phyloP scores from a whole-genome alignment of 1,139 yeast genomes.

The Suzukiozyma palmioleophila region DNA sequence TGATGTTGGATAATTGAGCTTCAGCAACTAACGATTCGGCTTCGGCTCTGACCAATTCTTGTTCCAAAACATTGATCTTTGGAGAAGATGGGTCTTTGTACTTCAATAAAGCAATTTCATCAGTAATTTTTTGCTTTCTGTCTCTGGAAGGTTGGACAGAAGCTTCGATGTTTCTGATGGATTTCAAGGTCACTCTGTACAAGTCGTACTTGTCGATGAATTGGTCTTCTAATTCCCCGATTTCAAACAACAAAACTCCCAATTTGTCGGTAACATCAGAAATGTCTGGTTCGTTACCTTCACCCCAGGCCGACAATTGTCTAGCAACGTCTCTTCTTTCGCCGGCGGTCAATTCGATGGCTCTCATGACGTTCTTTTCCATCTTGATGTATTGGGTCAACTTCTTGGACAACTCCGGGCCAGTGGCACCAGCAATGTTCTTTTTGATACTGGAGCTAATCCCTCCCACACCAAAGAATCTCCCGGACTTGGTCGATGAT shows the following conservation, averaged over 20 bases:
- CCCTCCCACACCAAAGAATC: slow-evolving; percentile 71
- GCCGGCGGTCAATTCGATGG: slow-evolving; percentile 70
- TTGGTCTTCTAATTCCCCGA: slow-evolving; percentile 85
- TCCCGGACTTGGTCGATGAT: slow-evolving; percentile 61
- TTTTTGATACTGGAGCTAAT: slow-evolving; percentile 64
- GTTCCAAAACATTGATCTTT: slow-evolving; percentile 76
- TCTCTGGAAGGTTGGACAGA: slow-evolving; percentile 86
- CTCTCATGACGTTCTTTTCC: slow-evolving; percentile 78
- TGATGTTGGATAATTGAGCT: slow-evolving; percentile 82
- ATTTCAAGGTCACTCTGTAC: slow-evolving; percentile 76
- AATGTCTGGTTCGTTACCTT: slow-evolving; percentile 78
- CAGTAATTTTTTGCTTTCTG: slow-evolving; percentile 81
- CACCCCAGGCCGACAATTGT: slow-evolving; percentile 84
- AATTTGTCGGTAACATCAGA: slow-evolving; percentile 82
- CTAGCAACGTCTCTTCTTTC: slow-evolving; percentile 82
- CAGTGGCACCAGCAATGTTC: slow-evolving; percentile 68
- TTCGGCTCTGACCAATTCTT: slow-evolving; percentile 85
- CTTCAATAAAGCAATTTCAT: slow-evolving; percentile 76
- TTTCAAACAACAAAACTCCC: slow-evolving; percentile 76
- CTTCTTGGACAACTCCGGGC: slow-evolving; percentile 76
- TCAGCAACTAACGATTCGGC: slow-evolving; percentile 89
- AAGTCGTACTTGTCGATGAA: slow-evolving; percentile 84
- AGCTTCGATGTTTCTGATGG: slow-evolving; percentile 80
- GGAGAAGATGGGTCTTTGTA: slow-evolving; percentile 84
- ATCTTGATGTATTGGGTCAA: slow-evolving; percentile 73